Evolutionary conservation across 164 flowering plant species (phyloP).

Genomic region (Chloranthus sessilifolius): DNA sequence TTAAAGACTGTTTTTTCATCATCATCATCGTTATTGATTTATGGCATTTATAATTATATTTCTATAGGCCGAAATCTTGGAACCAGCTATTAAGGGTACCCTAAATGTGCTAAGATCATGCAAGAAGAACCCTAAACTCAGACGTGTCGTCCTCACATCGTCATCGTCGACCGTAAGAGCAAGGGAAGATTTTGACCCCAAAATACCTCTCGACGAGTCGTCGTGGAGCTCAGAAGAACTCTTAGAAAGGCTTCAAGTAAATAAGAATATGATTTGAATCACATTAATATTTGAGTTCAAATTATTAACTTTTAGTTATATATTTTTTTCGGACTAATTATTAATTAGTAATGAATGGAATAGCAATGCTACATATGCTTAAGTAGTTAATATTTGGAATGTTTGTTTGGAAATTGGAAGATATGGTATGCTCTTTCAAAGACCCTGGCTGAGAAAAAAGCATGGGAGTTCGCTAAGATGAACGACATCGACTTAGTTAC

Average conservation of each 20-base stretch:
- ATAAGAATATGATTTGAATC: too few relatives aligned
- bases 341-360: too few relatives aligned
- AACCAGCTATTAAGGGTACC: conserved; percentile 81
- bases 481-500: conserved; percentile 70
- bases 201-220: conserved; percentile 61
- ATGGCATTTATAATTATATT: too few relatives aligned
- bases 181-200: conserved; percentile 56
- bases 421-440: conserved; percentile 82
- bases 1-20: too few relatives aligned
- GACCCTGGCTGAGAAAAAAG: conserved; percentile 75
- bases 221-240: conserved; percentile 79
- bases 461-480: conserved; percentile 72
- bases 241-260: conserved; percentile 56
- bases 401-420: conserved; percentile 13
- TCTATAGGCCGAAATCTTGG: conserved; percentile 57
- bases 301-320: background rate
- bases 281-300: background rate
- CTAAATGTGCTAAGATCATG: conserved; percentile 82
- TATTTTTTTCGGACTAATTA: too few relatives aligned
- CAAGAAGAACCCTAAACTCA: conserved; percentile 57
- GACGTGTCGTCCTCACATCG: conserved; percentile 82
- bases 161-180: conserved; percentile 70
- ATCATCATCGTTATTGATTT: too few relatives aligned
- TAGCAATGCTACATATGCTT: too few relatives aligned
- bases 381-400: background rate